Evolutionary conservation across 495 filamentous ascomycete species (phyloP).

Genomic region (Cairneyella variabilis): DNA sequence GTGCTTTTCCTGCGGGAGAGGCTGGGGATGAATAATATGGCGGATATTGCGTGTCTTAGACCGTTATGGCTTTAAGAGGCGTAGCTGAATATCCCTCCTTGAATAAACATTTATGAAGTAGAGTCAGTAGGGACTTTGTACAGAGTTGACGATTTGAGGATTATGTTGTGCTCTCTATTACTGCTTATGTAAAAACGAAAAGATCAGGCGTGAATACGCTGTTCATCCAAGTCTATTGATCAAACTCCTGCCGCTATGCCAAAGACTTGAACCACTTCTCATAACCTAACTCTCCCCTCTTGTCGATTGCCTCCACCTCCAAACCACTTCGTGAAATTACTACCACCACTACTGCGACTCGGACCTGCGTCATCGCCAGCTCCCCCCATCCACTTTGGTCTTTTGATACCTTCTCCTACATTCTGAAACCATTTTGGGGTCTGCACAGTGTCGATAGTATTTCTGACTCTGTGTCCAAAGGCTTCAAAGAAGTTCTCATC

Average conservation of each 20-base stretch:
- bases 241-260: conserved; percentile 25
- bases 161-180: too few relatives aligned
- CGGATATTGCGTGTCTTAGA: too few relatives aligned
- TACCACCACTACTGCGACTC: conserved; percentile 20
- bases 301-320: conserved; percentile 22
- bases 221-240: conserved; percentile 17
- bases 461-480: conserved; percentile 79
- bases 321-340: conserved; percentile 29
- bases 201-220: conserved; percentile 4
- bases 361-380: conserved; percentile 34
- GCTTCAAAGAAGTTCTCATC: conserved; percentile 79
- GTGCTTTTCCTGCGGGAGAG: too few relatives aligned
- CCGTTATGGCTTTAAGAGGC: too few relatives aligned
- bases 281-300: conserved; percentile 26
- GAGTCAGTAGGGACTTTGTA: too few relatives aligned
- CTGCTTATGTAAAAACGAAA: conserved; percentile 6
- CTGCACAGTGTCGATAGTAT: conserved; percentile 84
- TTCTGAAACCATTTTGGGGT: conserved; percentile 75
- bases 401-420: conserved; percentile 59
- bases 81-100: too few relatives aligned
- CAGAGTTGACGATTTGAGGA: too few relatives aligned
- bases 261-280: background rate
- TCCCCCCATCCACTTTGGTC: conserved; percentile 82
- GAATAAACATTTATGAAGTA: too few relatives aligned
- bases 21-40: too few relatives aligned